These are phyloP conservation scores for Cryphonectria parasitica DNA, from an alignment of 2,329 filamentous ascomycete species.

Conservation along the genomic window DNA sequence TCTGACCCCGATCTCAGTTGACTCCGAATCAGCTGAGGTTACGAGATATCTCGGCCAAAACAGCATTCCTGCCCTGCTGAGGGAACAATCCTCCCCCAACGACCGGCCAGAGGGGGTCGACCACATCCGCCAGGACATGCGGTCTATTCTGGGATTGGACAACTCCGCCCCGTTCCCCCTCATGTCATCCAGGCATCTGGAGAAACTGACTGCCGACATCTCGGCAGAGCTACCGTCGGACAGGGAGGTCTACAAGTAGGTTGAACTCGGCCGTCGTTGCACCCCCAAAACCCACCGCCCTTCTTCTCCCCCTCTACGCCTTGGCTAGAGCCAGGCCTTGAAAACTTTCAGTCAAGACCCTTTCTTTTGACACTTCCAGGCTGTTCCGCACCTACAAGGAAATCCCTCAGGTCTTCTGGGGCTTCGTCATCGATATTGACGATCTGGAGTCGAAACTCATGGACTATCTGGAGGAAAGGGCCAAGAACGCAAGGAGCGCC, in stretches of 20 bases:
- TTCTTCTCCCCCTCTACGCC: background rate
- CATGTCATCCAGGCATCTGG: slow-evolving; percentile 67
- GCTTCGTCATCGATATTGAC: slow-evolving; percentile 68
- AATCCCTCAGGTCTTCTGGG: slow-evolving; percentile 70
- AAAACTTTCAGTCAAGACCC: too few species aligned
- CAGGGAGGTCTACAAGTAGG: slow-evolving; percentile 68
- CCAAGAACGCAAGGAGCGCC: slow-evolving; percentile 52
- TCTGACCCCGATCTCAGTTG: slow-evolving; percentile 42
- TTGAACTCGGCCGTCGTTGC: slow-evolving; percentile 21
- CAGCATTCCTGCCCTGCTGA: slow-evolving; percentile 67
- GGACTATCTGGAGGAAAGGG: slow-evolving; percentile 67
- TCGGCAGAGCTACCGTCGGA: slow-evolving; percentile 65
- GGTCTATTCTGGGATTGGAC: slow-evolving; percentile 67
- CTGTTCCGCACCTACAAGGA: slow-evolving; percentile 70
- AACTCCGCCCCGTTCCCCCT: slow-evolving; percentile 69
- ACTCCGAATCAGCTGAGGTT: slow-evolving; percentile 57
- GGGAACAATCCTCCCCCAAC: slow-evolving; percentile 61
- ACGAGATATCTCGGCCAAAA: slow-evolving; percentile 69
- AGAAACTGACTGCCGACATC: slow-evolving; percentile 63
- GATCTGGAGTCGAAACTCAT: slow-evolving; percentile 68
- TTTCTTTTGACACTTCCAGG: slow-evolving; percentile 40
- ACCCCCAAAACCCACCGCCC: background rate
- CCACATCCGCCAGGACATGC: slow-evolving; percentile 65
- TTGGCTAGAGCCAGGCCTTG: background rate
- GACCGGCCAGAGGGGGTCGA: slow-evolving; percentile 57